Conservation (phyloP, 371 early-diverging fungal genomes). For the Lichtheimia hyalospora region DNA sequence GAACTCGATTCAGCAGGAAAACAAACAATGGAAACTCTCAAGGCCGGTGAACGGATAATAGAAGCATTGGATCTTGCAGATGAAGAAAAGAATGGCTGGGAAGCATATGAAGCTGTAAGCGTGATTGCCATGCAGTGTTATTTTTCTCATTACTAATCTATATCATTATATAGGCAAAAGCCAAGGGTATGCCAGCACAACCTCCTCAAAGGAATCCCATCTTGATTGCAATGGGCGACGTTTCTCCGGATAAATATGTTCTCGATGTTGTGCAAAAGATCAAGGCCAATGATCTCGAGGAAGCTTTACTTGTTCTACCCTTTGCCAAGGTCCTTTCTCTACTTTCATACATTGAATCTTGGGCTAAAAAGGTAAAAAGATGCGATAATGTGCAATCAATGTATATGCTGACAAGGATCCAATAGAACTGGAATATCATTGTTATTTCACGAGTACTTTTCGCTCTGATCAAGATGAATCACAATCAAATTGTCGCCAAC, state of each 20-base stretch:
- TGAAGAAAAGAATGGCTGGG: slow-evolving; percentile 73
- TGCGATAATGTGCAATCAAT: background rate
- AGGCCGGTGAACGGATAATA: slow-evolving; percentile 89
- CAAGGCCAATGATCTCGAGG: slow-evolving; percentile 83
- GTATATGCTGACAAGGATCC: background rate
- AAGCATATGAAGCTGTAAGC: slow-evolving; percentile 57
- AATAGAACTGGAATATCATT: slow-evolving; percentile 73
- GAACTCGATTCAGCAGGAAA: slow-evolving; percentile 79
- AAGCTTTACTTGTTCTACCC: slow-evolving; percentile 85
- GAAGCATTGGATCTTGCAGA: slow-evolving; percentile 90
- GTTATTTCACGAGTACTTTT: slow-evolving; percentile 80
- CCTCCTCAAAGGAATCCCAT: slow-evolving; percentile 70
- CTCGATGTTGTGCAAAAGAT: slow-evolving; percentile 74
- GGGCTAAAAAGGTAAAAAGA: slow-evolving; percentile 71
- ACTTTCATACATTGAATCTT: slow-evolving; percentile 71
- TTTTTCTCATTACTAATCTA: no score
- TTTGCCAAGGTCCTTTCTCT: slow-evolving; percentile 76
- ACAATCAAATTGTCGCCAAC: slow-evolving; percentile 79
- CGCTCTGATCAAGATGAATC: slow-evolving; percentile 80
- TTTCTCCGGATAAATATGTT: slow-evolving; percentile 81
- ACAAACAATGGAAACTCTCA: slow-evolving; percentile 87
- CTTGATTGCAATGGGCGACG: slow-evolving; percentile 69
- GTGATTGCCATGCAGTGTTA: no score
- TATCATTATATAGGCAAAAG: slow-evolving; percentile 36
- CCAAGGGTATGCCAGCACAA: slow-evolving; percentile 48